Conservation (phyloP, 2,329 filamentous ascomycete species). For the Podosphaera fusca region DNA sequence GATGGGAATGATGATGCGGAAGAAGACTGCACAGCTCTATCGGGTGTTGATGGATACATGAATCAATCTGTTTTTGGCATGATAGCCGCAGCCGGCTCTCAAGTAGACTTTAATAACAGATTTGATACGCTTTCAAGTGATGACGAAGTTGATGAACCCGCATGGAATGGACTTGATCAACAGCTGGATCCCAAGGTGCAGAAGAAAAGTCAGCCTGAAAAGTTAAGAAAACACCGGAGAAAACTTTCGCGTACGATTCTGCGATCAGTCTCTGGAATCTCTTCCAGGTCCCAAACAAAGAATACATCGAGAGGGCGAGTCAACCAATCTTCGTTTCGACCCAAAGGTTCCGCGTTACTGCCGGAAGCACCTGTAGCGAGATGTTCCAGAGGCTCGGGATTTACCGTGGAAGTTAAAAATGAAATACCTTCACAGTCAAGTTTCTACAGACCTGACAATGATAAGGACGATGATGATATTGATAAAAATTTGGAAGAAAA, state of each 20-base stretch:
- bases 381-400: too few relatives aligned
- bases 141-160: slow-evolving; percentile 23
- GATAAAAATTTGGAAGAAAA: slow-evolving; percentile 14
- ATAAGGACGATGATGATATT: slow-evolving; percentile 5
- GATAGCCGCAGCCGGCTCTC: slow-evolving; percentile 69
- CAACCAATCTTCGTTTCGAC: not conserved
- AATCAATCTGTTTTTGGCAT: slow-evolving; percentile 89
- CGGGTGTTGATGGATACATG: slow-evolving; percentile 29
- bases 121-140: slow-evolving; percentile 65
- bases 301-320: slow-evolving; percentile 13
- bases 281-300: slow-evolving; percentile 17
- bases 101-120: slow-evolving; percentile 57
- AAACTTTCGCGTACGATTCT: slow-evolving; percentile 41
- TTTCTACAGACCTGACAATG: slow-evolving; percentile 24
- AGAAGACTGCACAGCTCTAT: slow-evolving; percentile 34
- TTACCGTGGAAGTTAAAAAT: slow-evolving; percentile 36
- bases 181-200: slow-evolving; percentile 7
- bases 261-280: slow-evolving; percentile 38
- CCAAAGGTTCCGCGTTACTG: too few relatives aligned
- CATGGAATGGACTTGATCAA: slow-evolving; percentile 6
- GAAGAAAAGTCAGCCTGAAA: slow-evolving; percentile 17
- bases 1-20: slow-evolving; percentile 32
- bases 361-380: too few relatives aligned
- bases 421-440: slow-evolving; percentile 35
- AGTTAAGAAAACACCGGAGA: slow-evolving; percentile 28